Evolutionary conservation across 805 yeast genomes (phyloP).

Genomic region (Suhomyces tanzawaensis): DNA sequence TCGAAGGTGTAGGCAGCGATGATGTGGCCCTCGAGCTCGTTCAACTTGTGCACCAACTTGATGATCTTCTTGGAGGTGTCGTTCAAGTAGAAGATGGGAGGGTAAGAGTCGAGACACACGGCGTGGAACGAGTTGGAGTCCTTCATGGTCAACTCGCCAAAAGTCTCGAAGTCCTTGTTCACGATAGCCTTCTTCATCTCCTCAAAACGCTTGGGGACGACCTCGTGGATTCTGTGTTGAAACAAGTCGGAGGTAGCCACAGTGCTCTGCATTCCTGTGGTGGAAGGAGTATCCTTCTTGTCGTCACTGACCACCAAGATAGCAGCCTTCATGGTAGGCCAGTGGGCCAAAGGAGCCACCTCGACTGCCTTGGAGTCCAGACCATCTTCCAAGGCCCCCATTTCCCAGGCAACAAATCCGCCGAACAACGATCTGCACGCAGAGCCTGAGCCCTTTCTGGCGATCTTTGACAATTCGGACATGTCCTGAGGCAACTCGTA

Average conservation of each 20-base stretch:
- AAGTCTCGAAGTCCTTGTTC: constrained; percentile 69
- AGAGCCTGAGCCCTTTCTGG: constrained; percentile 97
- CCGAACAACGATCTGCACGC: constrained; percentile 97
- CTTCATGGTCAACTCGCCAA: constrained; percentile 90
- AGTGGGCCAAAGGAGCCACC: constrained; percentile 77
- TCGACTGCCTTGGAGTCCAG: constrained; percentile 92
- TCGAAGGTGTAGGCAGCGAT: constrained; percentile 97
- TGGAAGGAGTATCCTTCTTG: constrained; percentile 92
- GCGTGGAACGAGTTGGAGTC: constrained; percentile 98
- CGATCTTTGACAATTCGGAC: constrained; percentile 86
- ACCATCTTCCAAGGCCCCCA: constrained; percentile 80
- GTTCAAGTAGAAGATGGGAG: constrained; percentile 92
- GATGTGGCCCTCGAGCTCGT: constrained; percentile 59
- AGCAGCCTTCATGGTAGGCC: constrained; percentile 91
- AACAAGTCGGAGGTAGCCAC: constrained; percentile 87
- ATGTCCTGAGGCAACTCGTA: constrained; percentile 81
- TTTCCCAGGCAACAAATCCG: constrained; percentile 99
- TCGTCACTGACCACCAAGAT: constrained; percentile 89
- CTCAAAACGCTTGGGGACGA: constrained; percentile 81
- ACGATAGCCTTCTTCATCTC: constrained; percentile 78
- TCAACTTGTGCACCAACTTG: constrained; percentile 74
- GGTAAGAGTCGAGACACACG: constrained; percentile 91
- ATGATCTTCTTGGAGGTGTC: constrained; percentile 83
- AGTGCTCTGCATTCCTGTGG: constrained; percentile 95
- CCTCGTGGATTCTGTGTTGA: constrained; percentile 68